Base-by-base conservation (phyloP, 257 asterid species). In the Catharanthus roseus region DNA sequence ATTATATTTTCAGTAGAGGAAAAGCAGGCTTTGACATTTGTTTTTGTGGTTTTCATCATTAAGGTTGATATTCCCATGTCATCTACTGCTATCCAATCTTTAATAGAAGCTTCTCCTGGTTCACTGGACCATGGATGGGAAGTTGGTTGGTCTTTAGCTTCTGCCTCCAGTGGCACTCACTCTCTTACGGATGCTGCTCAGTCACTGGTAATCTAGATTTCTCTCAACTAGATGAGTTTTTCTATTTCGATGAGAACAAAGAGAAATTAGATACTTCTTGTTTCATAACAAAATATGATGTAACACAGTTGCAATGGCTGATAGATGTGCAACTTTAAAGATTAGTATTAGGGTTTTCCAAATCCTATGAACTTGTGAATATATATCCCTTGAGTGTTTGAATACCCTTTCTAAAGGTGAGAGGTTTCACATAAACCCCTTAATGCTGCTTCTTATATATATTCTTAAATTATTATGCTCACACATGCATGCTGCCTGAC, bases 101-200 rank as follows among this genome's bases (percentile, higher is more conserved):
- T 93, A 38, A 71, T 93, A 76, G 95, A 86, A 85, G 90, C 95
- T 81, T 89, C 97, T 74, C 87, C 89, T 77, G 95, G 95, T 74
- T 89, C 96, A 67, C 51, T 77, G 76, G 96, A 88, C 72, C 84
- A 87, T 82, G 89, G 86, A 12, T 93, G 99, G 99, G 97, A 91
- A 84, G 93, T 93, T 84, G 99, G 99, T 82, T 93, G 97, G 97
- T 93, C 97, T 68, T 82, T 93, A 73, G 96, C 96, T 70, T 82
- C 96, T 67, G 83, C 84, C 73, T 80, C 80, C 75, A 86, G 87
- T 79, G 91, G 86, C 69, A 78, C 86, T 77, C 92, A 84, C 74
- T 87, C 86, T 55, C 72, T 63, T 72, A 28, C 69, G 18, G 91
- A 86, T 70, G 70, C 75, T 75, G 73, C 82, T 51, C 82, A 29